Conservation (phyloP, 2,329 filamentous ascomycete genomes). For the Stylonectria norvegica region DNA sequence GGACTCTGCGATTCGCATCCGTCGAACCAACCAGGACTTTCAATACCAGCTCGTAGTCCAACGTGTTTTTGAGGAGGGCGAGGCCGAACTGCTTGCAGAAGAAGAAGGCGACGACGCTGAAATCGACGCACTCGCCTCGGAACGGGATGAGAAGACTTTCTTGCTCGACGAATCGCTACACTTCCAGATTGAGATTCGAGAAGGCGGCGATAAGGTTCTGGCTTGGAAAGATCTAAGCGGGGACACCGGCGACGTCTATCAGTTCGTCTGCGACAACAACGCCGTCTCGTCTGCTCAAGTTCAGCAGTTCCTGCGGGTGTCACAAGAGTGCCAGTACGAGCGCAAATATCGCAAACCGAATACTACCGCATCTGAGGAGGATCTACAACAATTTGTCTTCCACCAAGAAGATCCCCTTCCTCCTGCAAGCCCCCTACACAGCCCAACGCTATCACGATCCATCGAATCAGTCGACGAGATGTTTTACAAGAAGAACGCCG, state of each 20-base stretch:
- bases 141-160: conserved; percentile 97
- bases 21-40: conserved; percentile 88
- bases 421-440: conserved; percentile 60
- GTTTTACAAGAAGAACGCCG: conserved; percentile 45
- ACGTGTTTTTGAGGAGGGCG: conserved; percentile 94
- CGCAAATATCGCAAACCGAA: conserved; percentile 82
- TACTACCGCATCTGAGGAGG: conserved; percentile 74
- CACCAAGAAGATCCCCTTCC: conserved; percentile 60
- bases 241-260: conserved; percentile 91
- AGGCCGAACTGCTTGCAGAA: conserved; percentile 85
- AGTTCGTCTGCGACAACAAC: conserved; percentile 84
- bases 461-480: conserved; percentile 58
- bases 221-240: conserved; percentile 95
- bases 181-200: conserved; percentile 78
- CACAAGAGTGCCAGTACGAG: conserved; percentile 95
- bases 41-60: conserved; percentile 98
- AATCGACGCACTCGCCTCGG: conserved; percentile 67
- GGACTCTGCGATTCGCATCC: conserved; percentile 88
- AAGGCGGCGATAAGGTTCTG: conserved; percentile 78
- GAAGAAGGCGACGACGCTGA: conserved; percentile 82
- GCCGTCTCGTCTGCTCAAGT: conserved; percentile 68
- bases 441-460: conserved; percentile 52
- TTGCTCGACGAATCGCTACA: conserved; percentile 88
- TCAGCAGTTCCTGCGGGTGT: conserved; percentile 74
- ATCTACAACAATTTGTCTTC: conserved; percentile 82